Conservation (phyloP, 2,329 filamentous ascomycete species). For the Pseudovirgaria hyperparasitica region DNA sequence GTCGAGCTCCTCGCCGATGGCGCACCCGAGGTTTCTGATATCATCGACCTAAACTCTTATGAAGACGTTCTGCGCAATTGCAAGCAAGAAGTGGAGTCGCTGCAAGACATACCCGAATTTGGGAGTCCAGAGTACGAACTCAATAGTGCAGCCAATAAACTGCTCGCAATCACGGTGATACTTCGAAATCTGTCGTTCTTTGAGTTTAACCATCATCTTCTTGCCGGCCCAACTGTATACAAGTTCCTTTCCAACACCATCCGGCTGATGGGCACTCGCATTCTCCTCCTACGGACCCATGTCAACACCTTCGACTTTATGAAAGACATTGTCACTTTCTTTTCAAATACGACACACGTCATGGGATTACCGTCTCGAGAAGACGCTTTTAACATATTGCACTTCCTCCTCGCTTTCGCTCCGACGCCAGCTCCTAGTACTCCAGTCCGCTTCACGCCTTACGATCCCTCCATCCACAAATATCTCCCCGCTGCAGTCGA, state of each 20-base stretch:
- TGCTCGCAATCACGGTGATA: conserved; percentile 86
- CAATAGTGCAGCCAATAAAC: conserved; percentile 70
- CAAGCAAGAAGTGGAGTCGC: conserved; percentile 54
- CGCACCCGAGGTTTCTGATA: conserved; percentile 74
- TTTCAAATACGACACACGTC: conserved; percentile 76
- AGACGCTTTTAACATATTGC: conserved; percentile 72
- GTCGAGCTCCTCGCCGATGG: conserved; percentile 74
- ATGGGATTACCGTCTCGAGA: conserved; percentile 76
- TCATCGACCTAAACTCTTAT: conserved; percentile 70
- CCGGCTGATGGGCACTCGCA: conserved; percentile 75
- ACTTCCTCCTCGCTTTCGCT: conserved; percentile 84
- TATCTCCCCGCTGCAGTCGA: conserved; percentile 88
- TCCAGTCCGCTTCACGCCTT: conserved; percentile 61
- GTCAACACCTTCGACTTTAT: conserved; percentile 88
- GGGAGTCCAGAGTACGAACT: conserved; percentile 70
- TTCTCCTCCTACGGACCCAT: conserved; percentile 70
- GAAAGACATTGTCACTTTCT: conserved; percentile 82
- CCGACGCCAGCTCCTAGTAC: conserved; percentile 58
- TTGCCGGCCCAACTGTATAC: conserved; percentile 67
- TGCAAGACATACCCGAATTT: conserved; percentile 62
- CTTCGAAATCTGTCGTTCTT: conserved; percentile 84
- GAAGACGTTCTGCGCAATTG: conserved; percentile 79
- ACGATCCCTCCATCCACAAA: conserved; percentile 67
- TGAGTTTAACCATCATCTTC: conserved; percentile 59
- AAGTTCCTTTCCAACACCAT: conserved; percentile 77